Evolutionary conservation across 1,139 yeast genomes (phyloP), one percentile per base, ranked within the genome.

Genomic region (Nakaseomyces bracarensis): DNA sequence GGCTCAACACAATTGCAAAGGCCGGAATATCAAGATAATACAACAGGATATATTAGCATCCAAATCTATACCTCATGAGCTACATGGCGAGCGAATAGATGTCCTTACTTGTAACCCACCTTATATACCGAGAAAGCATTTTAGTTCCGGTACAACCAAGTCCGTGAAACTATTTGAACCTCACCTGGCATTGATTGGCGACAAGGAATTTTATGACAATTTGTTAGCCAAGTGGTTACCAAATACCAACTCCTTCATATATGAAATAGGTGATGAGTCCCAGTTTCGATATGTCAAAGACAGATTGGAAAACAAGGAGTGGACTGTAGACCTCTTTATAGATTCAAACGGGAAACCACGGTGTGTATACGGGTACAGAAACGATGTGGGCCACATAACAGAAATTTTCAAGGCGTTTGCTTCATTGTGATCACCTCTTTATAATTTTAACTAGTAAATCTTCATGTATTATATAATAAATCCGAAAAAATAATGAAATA

Each of bases 41-140:
- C 36, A 21, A 10, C 26, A 13, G 26, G 36, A 33, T 15, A 11
- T 33, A 4, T 18, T 33, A 10, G 16, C 18, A 9, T 10, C 36
- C 30, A 16, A 4, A 13, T 40, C 39, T n/a, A 39, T 42, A 16
- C 31, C 34, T 4, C 14, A 43, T 1, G 43, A 29, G 4, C n/a
- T n/a, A n/a, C n/a, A n/a, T 31, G 18, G 15, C 20, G 9, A 3
- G 26, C 33, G 20, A 7, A 46, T 67, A 9, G 84, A 82, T 49
- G 43, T 89, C 3, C 58, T 91, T 1, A 73, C 82, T 0, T 75
- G 95, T 18, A 91, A 91, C 53, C 98, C 98, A 0, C 98, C 98
- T 0, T 91, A 91, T 55, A 79, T 91, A 8, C 78, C 89, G 0
- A 14, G 40, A 2, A 41, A 53, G 0, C 77, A 75, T 27, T 75